Base-by-base conservation (phyloP, 2,329 filamentous ascomycete species). In the Raffaelea deltoideospora region DNA sequence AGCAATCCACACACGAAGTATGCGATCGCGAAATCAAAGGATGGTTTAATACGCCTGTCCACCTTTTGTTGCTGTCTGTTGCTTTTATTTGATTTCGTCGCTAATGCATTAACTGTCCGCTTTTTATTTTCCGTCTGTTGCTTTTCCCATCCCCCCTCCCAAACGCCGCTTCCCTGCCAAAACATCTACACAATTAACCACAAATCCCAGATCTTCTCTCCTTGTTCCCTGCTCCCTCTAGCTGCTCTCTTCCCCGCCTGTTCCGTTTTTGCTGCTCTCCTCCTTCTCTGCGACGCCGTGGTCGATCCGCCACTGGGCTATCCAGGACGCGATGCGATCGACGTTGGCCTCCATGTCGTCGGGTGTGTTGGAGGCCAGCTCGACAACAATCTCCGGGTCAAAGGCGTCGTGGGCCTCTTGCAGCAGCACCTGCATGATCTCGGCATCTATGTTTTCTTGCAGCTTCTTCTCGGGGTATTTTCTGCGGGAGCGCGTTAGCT, bases 351-450 rank as follows among this genome's bases (percentile, higher is more conserved):
- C 88, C 56, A 98, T 80, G 57, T 95, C 83, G 35, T 87, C 79
- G 3, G 76, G 68, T 37, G 70, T 71, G 53, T 93, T 80, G 57
- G 88, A 96, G 50, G 65, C 74, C 50, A 98, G 61, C 58, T 94
- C 86, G 20, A 96, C 81, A 27, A 98, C 79, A 47, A 93, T 83
- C 52, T 90, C 76, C 56, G 81, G 74, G 37, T 84, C 81, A 51
- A 88, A 98, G 10, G 80, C 74, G 44, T 94, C 87, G 41, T 76
- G 67, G 23, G 90, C 90, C 62, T 98, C 90, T 47, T 94, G 79
- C 17, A 93, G 64, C 38, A 98, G 63, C 20, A 96, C 84, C 52
- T 94, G 81, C 78, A 98, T 96, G 53, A 98, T 96, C 62, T 98
- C 90, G 22, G 84, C 81, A 57, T 98, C 90, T 41, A 98, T 64